These are phyloP conservation scores for Tolypocladium sp. DNA, from an alignment of 2,329 filamentous ascomycete species.

Conservation along the genomic window DNA sequence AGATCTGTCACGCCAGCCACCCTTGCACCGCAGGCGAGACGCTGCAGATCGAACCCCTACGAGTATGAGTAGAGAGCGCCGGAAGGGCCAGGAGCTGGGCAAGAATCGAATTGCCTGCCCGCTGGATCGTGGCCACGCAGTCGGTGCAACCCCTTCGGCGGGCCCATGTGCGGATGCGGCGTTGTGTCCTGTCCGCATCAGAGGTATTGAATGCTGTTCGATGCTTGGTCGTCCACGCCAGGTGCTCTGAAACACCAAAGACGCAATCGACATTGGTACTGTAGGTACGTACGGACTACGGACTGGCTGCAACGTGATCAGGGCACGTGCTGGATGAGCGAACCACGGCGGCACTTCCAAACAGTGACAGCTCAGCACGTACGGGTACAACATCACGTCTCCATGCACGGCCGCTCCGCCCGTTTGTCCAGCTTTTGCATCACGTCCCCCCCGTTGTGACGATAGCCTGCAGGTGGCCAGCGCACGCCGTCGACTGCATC, in stretches of 20 bases:
- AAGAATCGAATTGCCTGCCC: background rate
- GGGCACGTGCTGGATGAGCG: background rate
- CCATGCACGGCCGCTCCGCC: background rate
- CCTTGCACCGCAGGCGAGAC: background rate
- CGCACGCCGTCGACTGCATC: background rate
- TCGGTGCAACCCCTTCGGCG: background rate
- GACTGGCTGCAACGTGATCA: background rate
- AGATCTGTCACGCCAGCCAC: background rate
- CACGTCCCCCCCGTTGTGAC: background rate
- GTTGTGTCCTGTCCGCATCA: background rate
- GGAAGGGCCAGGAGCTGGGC: background rate
- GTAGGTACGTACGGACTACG: no score
- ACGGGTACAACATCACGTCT: background rate
- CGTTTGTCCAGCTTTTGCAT: background rate
- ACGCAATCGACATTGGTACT: background rate
- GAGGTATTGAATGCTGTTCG: background rate
- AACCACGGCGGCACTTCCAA: background rate
- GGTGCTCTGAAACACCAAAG: background rate
- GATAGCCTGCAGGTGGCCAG: background rate
- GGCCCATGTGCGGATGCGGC: background rate
- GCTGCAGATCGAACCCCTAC: background rate
- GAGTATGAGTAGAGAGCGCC: background rate
- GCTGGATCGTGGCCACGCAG: background rate
- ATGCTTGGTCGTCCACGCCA: background rate
- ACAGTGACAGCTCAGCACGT: background rate